Evolutionary conservation across 805 yeast species (phyloP), one percentile per base, ranked within the genome.

Genomic region (Metschnikowia drakensbergensis): DNA sequence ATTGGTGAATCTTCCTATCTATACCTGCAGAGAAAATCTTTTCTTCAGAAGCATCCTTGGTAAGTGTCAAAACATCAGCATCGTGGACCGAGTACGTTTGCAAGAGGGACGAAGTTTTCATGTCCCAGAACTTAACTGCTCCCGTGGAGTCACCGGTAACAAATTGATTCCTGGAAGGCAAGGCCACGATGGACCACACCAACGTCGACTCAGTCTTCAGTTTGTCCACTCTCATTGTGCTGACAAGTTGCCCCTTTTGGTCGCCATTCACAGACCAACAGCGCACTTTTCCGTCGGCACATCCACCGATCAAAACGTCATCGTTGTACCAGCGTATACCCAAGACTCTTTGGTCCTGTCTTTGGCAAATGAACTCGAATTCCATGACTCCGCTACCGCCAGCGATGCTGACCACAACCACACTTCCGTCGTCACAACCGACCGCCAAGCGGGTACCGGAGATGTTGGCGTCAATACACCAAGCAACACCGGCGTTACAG

Each of bases 61-160:
- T 71, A 42, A 94, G 69, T 49, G 89, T 80, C 54, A 94, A 72
- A 3, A 91, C 88, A 76, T 94, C 99, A 1, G 96, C 97, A 42
- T 86, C 95, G 62, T 94, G 98, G 8, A 82, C 81, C 54, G 81
- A 79, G 65, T 89, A 90, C 25, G 86, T 81, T 66, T 92, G 98
- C 45, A 81, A 73, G 50, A 94, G 71, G 1, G 96, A 83, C 56
- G 82, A 83, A 56, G 81, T 84, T 42, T 80, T 77, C 53, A 85
- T 74, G 60, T 92, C 96, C 99, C 99, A 94, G 54, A 94, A 79
- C 66, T 92, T 92, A 45, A 94, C 80, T 6, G 87, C 77, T 1
- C 99, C 99, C 1, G 97, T 92, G 5, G 97, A 90, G 69, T 94
- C 99, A 47, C 98, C 99, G 51, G 90, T 82, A n/a, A 88, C 95